phyloP scores from a whole-genome alignment of 148 eudicot species.

The Nyssa sinensis region DNA sequence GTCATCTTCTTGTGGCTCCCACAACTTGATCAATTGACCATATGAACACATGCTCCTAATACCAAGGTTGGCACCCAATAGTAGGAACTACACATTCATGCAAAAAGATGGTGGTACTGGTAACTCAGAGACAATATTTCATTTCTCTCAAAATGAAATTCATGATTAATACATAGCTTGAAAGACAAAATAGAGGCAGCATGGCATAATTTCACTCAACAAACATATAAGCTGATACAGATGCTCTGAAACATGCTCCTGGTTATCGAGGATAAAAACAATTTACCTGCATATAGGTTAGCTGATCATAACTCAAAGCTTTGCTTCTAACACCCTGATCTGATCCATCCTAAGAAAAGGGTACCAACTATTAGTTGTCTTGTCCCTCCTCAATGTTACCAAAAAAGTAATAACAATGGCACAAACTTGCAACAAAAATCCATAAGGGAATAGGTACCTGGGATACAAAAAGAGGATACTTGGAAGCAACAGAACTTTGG shows the following conservation, averaged over 20 bases:
- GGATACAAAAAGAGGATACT: slow-evolving; percentile 82
- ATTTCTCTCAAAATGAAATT: too few relatives aligned
- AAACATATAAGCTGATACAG: not conserved
- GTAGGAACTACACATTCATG: too few relatives aligned
- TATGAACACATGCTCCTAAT: too few relatives aligned
- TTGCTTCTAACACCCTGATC: slow-evolving; percentile 64
- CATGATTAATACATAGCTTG: too few relatives aligned
- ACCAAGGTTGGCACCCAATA: too few relatives aligned
- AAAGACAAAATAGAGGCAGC: not conserved
- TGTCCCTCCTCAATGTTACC: slow-evolving; percentile 2
- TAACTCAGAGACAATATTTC: too few relatives aligned
- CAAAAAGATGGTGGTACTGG: too few relatives aligned
- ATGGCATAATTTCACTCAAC: slow-evolving; percentile 12
- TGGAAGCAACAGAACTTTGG: slow-evolving; percentile 54
- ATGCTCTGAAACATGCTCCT: not conserved
- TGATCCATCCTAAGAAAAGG: slow-evolving; percentile 68
- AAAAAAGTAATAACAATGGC: not conserved
- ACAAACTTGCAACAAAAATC: not conserved
- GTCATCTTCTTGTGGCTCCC: too few relatives aligned
- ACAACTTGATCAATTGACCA: too few relatives aligned
- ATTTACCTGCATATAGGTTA: slow-evolving; percentile 90
- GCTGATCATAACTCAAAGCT: slow-evolving; percentile 71
- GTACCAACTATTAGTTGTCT: not conserved
- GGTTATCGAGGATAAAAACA: not conserved
- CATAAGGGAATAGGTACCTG: slow-evolving; percentile 47